Conservation (phyloP, 768 basidiomycete species). For the Rhizopogon salebrosus region DNA sequence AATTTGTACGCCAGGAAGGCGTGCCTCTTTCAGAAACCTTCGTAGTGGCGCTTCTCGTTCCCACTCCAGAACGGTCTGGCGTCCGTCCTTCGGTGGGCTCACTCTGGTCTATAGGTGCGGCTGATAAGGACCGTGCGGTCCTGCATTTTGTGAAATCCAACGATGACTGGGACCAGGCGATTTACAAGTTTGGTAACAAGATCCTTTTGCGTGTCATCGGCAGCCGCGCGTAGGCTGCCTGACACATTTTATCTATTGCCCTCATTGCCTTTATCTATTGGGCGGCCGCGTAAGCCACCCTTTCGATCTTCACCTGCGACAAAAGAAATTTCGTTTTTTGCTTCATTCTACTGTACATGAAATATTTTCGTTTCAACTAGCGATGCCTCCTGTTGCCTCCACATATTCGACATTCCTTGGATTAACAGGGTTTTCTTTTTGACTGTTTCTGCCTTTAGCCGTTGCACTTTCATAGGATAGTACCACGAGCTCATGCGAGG, state of each 20-base stretch:
- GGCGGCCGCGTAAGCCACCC: neutral
- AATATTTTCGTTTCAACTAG: neutral
- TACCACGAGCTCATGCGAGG: neutral
- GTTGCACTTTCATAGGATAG: neutral
- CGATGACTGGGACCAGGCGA: slow-evolving; percentile 55
- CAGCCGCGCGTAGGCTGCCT: slow-evolving; percentile 16
- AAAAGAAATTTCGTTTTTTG: slow-evolving; percentile 5
- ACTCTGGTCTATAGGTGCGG: slow-evolving; percentile 30
- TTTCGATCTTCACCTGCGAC: slow-evolving; percentile 2
- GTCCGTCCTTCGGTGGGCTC: slow-evolving; percentile 28
- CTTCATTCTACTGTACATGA: neutral
- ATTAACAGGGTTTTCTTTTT: neutral
- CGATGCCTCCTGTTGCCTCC: neutral
- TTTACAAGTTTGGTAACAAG: slow-evolving; percentile 41
- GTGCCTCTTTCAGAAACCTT: slow-evolving; percentile 50
- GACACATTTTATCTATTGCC: slow-evolving; percentile 2
- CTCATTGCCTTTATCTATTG: slow-evolving; percentile 1
- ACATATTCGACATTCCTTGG: neutral
- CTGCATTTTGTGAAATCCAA: slow-evolving; percentile 48
- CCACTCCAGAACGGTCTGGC: slow-evolving; percentile 15
- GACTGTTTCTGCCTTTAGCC: neutral
- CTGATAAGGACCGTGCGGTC: slow-evolving; percentile 12
- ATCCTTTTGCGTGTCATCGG: slow-evolving; percentile 49
- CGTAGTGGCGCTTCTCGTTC: slow-evolving; percentile 48
- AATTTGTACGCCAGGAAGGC: slow-evolving; percentile 60